Conservation (phyloP, 129 eudicot species). For the Chrysanthemum lavandulifolium region DNA sequence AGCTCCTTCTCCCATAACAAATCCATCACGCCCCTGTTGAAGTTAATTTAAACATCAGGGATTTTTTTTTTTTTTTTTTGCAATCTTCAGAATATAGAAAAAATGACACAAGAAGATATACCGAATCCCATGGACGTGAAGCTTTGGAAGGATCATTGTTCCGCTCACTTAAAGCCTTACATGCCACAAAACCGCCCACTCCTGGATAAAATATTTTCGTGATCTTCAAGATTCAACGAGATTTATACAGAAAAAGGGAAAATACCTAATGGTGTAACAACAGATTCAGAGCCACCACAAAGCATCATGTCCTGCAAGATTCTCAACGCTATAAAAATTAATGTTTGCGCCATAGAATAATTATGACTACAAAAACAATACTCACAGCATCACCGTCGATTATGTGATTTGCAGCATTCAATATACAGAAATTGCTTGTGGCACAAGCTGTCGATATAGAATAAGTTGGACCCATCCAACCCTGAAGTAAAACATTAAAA, state of each 20-base stretch:
- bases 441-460: conserved; percentile 96
- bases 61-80: no score
- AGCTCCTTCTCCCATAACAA: conserved; percentile 95
- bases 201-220: conserved; percentile 45
- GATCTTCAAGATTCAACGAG: conserved; percentile 4
- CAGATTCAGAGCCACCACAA: conserved; percentile 92
- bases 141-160: conserved; percentile 79
- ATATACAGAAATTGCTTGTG: conserved; percentile 84
- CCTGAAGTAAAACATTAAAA: conserved; percentile 39
- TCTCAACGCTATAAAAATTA: conserved; percentile 12
- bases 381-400: conserved; percentile 86
- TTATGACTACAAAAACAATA: conserved; percentile 8
- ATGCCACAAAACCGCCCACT: conserved; percentile 88
- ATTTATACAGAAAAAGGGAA: not conserved
- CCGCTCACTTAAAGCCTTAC: conserved; percentile 78
- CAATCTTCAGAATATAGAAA: not conserved
- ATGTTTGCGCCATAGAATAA: not conserved
- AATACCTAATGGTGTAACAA: conserved; percentile 75
- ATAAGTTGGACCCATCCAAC: conserved; percentile 97
- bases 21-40: conserved; percentile 77
- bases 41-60: not conserved
- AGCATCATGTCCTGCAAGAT: conserved; percentile 79
- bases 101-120: conserved; percentile 20
- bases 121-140: conserved; percentile 91
- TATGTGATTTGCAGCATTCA: conserved; percentile 89